Conservation (phyloP, 305 asterid species). For the Galium porrigens region DNA sequence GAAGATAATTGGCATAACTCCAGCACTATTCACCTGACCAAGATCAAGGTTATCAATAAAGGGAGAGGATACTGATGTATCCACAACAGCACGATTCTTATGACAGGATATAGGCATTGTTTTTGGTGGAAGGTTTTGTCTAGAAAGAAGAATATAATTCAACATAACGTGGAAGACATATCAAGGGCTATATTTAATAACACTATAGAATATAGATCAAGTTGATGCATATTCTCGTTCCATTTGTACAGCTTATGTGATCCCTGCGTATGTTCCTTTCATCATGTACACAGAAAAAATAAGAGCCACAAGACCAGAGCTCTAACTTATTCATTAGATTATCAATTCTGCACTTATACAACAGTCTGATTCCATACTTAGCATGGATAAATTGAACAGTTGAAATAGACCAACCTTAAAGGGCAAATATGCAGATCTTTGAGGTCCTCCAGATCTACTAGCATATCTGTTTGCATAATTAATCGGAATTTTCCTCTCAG, state of each 20-base stretch:
- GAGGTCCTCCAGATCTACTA: conserved; percentile 51
- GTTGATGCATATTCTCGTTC: background rate
- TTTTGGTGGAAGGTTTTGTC: background rate
- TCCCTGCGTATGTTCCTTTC: background rate
- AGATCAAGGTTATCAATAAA: conserved; percentile 11
- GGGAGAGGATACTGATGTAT: background rate
- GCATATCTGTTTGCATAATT: conserved; percentile 76
- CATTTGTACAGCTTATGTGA: background rate
- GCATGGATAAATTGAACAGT: background rate
- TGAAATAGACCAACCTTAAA: conserved; percentile 48
- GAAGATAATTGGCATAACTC: conserved; percentile 97
- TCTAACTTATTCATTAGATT: background rate
- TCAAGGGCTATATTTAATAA: background rate
- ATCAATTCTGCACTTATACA: background rate
- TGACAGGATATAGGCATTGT: background rate
- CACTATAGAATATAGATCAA: background rate
- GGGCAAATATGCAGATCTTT: conserved; percentile 85
- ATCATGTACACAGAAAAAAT: background rate
- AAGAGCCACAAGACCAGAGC: background rate
- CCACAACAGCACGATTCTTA: background rate
- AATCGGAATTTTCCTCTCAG: conserved; percentile 88
- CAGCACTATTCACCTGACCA: conserved; percentile 83
- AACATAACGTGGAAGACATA: background rate
- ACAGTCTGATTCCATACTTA: background rate
- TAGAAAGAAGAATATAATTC: background rate